Base-by-base conservation (phyloP, 352 stramenopile genomes). In the Phytophthora brassicae region DNA sequence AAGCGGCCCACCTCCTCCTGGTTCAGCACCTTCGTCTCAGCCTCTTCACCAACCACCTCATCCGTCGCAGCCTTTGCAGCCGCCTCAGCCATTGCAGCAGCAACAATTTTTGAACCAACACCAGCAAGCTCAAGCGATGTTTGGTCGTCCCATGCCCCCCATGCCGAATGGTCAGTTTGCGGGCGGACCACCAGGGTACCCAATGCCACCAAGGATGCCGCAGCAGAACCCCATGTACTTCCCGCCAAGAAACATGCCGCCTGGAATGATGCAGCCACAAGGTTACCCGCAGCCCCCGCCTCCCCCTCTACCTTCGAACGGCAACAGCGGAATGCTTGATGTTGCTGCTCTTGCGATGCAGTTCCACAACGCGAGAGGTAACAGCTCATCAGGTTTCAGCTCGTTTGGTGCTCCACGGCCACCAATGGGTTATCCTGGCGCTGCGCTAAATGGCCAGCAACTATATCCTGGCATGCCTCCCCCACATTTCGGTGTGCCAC, bases 271-370 rank as follows among this genome's bases (percentile, higher is more conserved):
- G 63, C 58, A 52, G 60, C 45, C 33, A 22, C 64, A 44, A 22
- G 68, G 57, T 9, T 75, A 60, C 42, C 56, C 67, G 31, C 73
- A 77, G 44, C 64, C 71, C 0, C 66, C 68, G 17, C 72, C 62
- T 45, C 68, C 63, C 17, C 69, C 63, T 29, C 66, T 47, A 9
- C 48, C 63, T 9, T 66, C 59, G 24, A 74, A 38, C 20, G 68
- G 52, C 19, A 24, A 47, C 42, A 60, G 63, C 23, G 64, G 64
- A 20, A 48, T 52, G 11, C 80, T 88, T 23, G 80, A 90, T 44
- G 70, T 90, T 38, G 76, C 84, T 7, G 77, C 82, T 8, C 70
- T 94, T 19, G 82, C 84, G 14, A 94, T 94, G 84, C 82, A 92
- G 50, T 94, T 94, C 57, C 84, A 94, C 60, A 76, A 56, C 51